Evolutionary conservation across 1,284 basidiomycete genomes (phyloP).

Genomic region (Microstroma glucosiphilum): DNA sequence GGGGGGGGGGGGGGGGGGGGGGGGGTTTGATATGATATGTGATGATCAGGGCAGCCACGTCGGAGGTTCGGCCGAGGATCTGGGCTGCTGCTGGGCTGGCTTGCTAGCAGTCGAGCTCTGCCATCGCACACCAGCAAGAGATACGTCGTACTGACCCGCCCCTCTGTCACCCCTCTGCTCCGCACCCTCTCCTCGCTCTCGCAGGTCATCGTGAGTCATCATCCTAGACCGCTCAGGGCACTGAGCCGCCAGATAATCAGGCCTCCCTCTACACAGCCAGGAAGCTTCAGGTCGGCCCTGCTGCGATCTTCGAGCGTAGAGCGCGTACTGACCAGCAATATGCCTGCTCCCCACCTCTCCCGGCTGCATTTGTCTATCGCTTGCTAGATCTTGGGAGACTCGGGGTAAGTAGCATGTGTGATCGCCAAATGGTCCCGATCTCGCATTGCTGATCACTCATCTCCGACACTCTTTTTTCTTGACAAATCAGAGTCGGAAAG

Average conservation of each 20-base stretch:
- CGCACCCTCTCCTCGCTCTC: constrained; percentile 4
- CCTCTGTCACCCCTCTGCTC: not conserved
- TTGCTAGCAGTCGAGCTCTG: not conserved
- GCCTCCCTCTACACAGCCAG: not conserved
- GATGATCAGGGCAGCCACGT: too few relatives aligned
- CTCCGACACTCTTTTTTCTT: not conserved
- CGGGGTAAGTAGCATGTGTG: constrained; percentile 24
- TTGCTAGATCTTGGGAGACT: constrained; percentile 41
- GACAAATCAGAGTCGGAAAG: constrained; percentile 77
- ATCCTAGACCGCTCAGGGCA: not conserved
- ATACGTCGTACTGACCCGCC: not conserved
- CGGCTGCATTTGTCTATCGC: not conserved
- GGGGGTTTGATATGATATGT: too few relatives aligned
- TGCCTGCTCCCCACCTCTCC: constrained; percentile 8
- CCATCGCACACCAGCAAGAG: too few relatives aligned
- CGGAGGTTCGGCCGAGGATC: not conserved
- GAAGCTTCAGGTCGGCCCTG: not conserved
- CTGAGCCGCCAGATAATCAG: not conserved
- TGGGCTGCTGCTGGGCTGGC: not conserved
- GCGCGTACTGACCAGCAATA: not conserved
- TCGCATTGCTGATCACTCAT: not conserved
- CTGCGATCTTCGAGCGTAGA: not conserved
- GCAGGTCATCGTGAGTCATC: constrained; percentile 40
- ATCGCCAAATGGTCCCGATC: too few relatives aligned
- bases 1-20: too few relatives aligned